Base-by-base conservation (phyloP, 1,284 basidiomycete genomes). In the Ustilago cynodontis region DNA sequence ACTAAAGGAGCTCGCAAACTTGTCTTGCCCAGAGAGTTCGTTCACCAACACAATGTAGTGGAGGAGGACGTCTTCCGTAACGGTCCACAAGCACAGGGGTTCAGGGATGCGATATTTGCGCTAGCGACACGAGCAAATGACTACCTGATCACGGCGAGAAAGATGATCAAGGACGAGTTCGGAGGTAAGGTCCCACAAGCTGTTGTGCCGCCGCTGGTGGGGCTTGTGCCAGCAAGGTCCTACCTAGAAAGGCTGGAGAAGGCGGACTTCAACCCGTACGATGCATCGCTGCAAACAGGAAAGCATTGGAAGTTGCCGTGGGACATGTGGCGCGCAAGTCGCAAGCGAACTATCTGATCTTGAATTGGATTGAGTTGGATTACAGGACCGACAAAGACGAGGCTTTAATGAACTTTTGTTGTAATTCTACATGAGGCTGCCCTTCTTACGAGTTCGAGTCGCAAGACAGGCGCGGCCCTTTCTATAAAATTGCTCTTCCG, bases 121-220 rank as follows among this genome's bases (percentile, higher is more conserved):
- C 92, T 96, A 84, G 95, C 95, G 18, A 93, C 92, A 11, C 87
- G 93, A 20, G 95, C 94, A 43, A 94, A 96, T 87, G 94, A 96
- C 87, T 92, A 98, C 86, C 86, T 98, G 73, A 89, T 92, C 78
- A 94, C 94, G 2, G 93, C 94, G 2, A 89, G 93, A 49, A 90
- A 91, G 60, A 91, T 92, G 89, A 89, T 95, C 82, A 90, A 90
- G 77, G 88, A 90, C 28, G 78, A 78, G 54, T 89, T 88, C 69
- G 89, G 87, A 35, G 90, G 90, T 28, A 90, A 88, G 79, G 89
- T 93, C 52, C 93, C 93, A 14, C 78, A 71, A 29, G 87, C 87
- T 59, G 93, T 90, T 28, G 90, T 93, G 88, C 92, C 93, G 3
- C 88, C 94, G 28, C 94, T 97, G 86, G 87, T 94, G 33, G 88